A percentile compares a stretch with the other conserved stretches of the same genome.
Conservation (phyloP, 73 alveolate genomes). For the Chromera velia region DNA sequence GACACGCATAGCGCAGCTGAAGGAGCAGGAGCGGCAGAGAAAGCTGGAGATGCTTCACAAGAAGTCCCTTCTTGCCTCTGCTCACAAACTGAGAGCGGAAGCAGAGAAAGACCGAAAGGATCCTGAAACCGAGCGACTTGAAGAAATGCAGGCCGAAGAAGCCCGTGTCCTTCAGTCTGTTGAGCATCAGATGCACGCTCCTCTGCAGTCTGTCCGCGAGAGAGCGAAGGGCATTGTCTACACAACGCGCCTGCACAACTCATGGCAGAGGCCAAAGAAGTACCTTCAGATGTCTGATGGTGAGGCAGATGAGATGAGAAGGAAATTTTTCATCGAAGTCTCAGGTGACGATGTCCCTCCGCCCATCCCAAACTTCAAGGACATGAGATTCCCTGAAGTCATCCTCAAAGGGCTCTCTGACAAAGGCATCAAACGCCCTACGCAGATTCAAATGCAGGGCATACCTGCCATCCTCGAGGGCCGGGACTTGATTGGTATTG, state of each 20-base stretch:
- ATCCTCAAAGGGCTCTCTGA: slow-evolving; percentile 24
- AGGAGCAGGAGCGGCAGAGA: background rate
- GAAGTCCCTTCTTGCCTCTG: background rate
- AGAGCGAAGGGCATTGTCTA: slow-evolving; percentile 37
- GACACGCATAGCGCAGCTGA: background rate
- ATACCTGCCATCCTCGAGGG: slow-evolving; percentile 48
- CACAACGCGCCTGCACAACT: slow-evolving; percentile 27
- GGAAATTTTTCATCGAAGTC: slow-evolving; percentile 24
- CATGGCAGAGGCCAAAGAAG: slow-evolving; percentile 31
- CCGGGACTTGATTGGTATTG: slow-evolving; percentile 31
- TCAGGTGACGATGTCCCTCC: slow-evolving; percentile 23
- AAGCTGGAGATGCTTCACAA: too few species aligned
- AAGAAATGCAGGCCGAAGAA: background rate
- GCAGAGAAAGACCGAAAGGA: background rate
- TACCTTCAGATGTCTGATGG: slow-evolving; percentile 32
- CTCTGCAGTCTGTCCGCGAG: slow-evolving; percentile 24
- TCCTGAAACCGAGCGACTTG: background rate
- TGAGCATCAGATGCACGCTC: slow-evolving; percentile 40
- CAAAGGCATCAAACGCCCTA: slow-evolving; percentile 64
- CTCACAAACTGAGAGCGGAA: background rate
- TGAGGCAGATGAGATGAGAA: slow-evolving; percentile 26
- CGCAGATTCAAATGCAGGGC: slow-evolving; percentile 83
- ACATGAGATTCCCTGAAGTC: slow-evolving; percentile 27
- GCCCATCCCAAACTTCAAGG: slow-evolving; percentile 36
- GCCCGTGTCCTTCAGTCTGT: background rate